phyloP scores from a whole-genome alignment of 257 asterid genomes.

The Fraxinus quadrangulata region DNA sequence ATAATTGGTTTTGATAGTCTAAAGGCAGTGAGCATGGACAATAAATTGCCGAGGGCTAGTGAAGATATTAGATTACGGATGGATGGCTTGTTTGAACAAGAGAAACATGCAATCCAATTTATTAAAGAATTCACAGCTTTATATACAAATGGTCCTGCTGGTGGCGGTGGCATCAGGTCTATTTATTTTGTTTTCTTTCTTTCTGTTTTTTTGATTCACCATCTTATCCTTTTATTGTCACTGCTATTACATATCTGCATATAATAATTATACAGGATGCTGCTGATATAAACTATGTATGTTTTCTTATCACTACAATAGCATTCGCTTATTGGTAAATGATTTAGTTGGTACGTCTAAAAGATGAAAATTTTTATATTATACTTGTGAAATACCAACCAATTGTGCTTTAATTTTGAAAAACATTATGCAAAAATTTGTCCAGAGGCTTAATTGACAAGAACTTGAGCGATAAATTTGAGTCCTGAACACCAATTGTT shows the following conservation, averaged over 20 bases:
- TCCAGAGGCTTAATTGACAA: slow-evolving; percentile 12
- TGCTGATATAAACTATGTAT: slow-evolving; percentile 16
- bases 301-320: neutral
- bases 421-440: neutral
- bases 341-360: slow-evolving; percentile 9
- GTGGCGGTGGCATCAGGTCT: slow-evolving; percentile 97
- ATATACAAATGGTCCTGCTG: slow-evolving; percentile 99
- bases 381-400: neutral
- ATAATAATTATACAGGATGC: slow-evolving; percentile 5
- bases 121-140: slow-evolving; percentile 80
- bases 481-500: slow-evolving; percentile 5
- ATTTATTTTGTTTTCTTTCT: slow-evolving; percentile 8
- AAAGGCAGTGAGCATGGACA: slow-evolving; percentile 42
- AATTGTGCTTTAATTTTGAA: neutral
- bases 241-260: slow-evolving; percentile 19
- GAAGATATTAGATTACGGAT: slow-evolving; percentile 78
- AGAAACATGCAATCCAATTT: slow-evolving; percentile 78
- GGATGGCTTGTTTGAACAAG: slow-evolving; percentile 90
- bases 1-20: slow-evolving; percentile 91
- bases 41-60: slow-evolving; percentile 31
- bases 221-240: slow-evolving; percentile 32
- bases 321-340: neutral
- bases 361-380: neutral
- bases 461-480: neutral
- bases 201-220: slow-evolving; percentile 3